Evolutionary conservation across 2,329 filamentous ascomycete genomes (phyloP).

Genomic region (Pseudogymnoascus sp.): DNA sequence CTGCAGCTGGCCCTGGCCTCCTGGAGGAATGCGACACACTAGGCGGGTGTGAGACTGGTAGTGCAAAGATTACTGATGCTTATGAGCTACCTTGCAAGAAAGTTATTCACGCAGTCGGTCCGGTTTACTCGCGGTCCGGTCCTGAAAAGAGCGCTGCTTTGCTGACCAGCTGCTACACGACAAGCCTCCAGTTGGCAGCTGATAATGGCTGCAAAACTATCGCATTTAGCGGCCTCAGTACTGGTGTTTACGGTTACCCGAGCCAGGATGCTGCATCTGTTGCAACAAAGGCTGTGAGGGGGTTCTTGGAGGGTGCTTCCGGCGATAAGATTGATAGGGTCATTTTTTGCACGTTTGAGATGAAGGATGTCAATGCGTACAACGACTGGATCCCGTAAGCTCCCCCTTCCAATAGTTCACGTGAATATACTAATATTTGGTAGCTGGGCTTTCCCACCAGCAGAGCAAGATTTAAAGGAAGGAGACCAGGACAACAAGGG

Average conservation of each 20-base stretch:
- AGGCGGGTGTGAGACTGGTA: constrained; percentile 66
- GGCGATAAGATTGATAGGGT: constrained; percentile 57
- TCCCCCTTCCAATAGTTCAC: background rate
- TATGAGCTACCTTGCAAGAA: constrained; percentile 68
- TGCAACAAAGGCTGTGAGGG: constrained; percentile 53
- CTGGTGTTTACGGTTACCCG: constrained; percentile 85
- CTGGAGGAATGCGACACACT: constrained; percentile 64
- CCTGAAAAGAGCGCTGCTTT: constrained; percentile 39
- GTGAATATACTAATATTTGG: constrained; percentile 10
- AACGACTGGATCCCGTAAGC: constrained; percentile 64
- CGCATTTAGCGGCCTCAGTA: constrained; percentile 80
- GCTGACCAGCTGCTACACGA: constrained; percentile 58
- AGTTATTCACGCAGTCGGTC: constrained; percentile 87
- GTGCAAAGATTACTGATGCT: constrained; percentile 73
- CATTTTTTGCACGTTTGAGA: constrained; percentile 76
- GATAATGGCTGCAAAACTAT: constrained; percentile 59
- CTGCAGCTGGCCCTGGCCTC: constrained; percentile 65
- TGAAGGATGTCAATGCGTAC: constrained; percentile 72
- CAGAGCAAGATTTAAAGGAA: constrained; percentile 28
- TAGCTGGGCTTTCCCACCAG: constrained; percentile 43
- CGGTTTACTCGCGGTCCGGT: constrained; percentile 53
- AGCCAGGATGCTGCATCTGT: constrained; percentile 62
- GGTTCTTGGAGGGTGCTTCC: constrained; percentile 43
- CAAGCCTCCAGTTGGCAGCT: constrained; percentile 64
- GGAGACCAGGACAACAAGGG: constrained; percentile 6